phyloP scores from a whole-genome alignment of 179 eudicot genomes.

The Silene noctiflora region DNA sequence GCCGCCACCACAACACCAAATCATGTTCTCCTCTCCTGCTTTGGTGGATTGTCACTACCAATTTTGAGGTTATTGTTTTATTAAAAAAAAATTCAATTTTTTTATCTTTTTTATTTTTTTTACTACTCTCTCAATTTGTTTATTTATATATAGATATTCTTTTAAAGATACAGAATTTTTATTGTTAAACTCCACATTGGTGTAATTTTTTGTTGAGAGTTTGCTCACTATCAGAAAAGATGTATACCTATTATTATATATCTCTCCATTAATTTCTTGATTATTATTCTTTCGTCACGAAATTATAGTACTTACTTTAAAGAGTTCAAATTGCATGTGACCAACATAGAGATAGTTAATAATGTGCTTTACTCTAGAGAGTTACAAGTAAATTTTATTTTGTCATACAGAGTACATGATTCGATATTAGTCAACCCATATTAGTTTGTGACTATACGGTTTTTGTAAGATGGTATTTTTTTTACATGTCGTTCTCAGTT shows the following conservation, averaged over 20 bases:
- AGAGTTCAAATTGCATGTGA: not conserved
- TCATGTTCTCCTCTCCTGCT: slow-evolving; percentile 35
- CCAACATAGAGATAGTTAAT: not conserved
- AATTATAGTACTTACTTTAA: not conserved
- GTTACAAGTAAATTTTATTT: not conserved
- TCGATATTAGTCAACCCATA: too few species aligned
- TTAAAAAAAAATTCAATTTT: not conserved
- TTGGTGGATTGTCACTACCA: slow-evolving; percentile 52
- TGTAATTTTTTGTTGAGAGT: slow-evolving; percentile 11
- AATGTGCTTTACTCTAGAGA: not conserved
- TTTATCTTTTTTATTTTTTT: too few species aligned
- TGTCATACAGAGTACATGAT: too few species aligned
- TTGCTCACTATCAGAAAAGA: not conserved
- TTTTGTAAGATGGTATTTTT: not conserved
- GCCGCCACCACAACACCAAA: slow-evolving; percentile 28
- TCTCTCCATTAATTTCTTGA: not conserved
- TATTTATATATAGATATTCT: not conserved
- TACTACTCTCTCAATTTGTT: not conserved
- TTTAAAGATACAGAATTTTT: not conserved
- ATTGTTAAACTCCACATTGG: slow-evolving; percentile 15
- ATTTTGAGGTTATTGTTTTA: slow-evolving; percentile 10
- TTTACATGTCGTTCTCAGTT: slow-evolving; percentile 1
- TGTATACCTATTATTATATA: slow-evolving; percentile 10
- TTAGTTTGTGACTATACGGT: too few species aligned
- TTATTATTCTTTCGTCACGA: not conserved